Base-by-base conservation (phyloP, 805 yeast species). In the Kluyveromyces wickerhamii region DNA sequence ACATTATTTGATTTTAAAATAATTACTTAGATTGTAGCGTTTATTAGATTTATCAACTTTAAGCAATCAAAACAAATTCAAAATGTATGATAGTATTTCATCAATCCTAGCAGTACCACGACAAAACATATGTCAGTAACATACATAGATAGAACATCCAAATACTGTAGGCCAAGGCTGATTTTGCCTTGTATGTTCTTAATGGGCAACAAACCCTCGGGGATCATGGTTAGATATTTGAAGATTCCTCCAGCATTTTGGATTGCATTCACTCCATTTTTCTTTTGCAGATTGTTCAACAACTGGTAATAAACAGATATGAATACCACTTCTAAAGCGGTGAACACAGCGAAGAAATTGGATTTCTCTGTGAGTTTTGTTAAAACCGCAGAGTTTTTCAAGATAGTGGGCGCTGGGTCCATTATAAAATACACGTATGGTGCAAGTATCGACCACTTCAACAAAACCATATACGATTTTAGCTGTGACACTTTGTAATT, bases 201-300 rank as follows among this genome's bases (percentile, higher is more conserved):
- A 25, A 58, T 46, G 20, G 62, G 62, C 8, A 58, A 25, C 2
- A 57, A 42, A 6, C 59, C 60, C 15, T 53, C 59, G n/a, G 64
- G 64, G 22, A 59, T 44, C 38, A 58, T 40, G 7, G 57, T 44
- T 12, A 52, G 42, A 12, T 55, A 34, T 33, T 52, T 50, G 17
- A 54, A 44, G 16, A 58, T 46, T 36, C 48, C 57, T 21, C 54
- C 53, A 25, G 45, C 45, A 21, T 48, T 49, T 34, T 49, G 50
- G 23, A 51, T 32, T 2, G 57, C 49, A 26, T 48, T 47, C 17
- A 54, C 48, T 8, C 49, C 47, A 26, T 48, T 45, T 2, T 42
- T 27, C 22, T 37, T 48, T 34, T 58, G 59, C 15, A 57, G 39
- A 6, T 39, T 36, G 26, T 48, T 52, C 13, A 54, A 36, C 33